Base-by-base conservation (phyloP, 2,329 filamentous ascomycete genomes). In the Diaporthe citriasiana region DNA sequence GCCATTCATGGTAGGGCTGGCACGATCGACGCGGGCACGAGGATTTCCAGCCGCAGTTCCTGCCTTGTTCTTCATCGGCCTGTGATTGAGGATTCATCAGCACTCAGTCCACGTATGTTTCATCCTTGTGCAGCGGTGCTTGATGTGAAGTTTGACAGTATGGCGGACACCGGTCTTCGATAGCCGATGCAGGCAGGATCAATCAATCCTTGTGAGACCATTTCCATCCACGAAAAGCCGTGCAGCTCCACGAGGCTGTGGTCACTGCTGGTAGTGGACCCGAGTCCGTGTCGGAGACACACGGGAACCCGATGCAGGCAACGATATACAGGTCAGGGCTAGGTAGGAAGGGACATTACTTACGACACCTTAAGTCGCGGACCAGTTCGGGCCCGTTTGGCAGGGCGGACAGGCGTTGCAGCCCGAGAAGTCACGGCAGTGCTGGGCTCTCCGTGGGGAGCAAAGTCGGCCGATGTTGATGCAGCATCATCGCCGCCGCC, bases 41-140 rank as follows among this genome's bases (percentile, higher is more conserved):
- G 92, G 89, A 81, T 94, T 87, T 79, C 93, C 93, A 81, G 92
- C 92, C 78, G 91, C 89, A 77, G 90, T 90, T 78, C 91, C 90
- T 75, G 88, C 87, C 82, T 92, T 93, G 85, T 93, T 94, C 86
- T 95, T 95, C 82, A 93, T 88, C 57, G 93, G 93, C 77, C 93
- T 95, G 81, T 65, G 76, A 74, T 80, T 76, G 78, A 59, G 12
- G 68, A 78, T 70, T 71, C 76, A 73, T 79, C 73, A 76, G 76
- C 77, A 65, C 6, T 35, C 17, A 19, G n/a, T 40, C 17, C 45
- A 22, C 30, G 13, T n/a, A n/a, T 3, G 10, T 45, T 40, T 22
- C 10, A 17, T 19, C 30, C 12, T 12, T 9, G 51, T 15, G 40
- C n/a, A 30, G 22, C 33, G 47, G 13, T 63, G 56, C 33, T 25